Percentiles rank a stretch among this genome's conserved stretches.
Conservation (phyloP, 2,329 filamentous ascomycete species). For the Ophioceras dolichostomum region DNA sequence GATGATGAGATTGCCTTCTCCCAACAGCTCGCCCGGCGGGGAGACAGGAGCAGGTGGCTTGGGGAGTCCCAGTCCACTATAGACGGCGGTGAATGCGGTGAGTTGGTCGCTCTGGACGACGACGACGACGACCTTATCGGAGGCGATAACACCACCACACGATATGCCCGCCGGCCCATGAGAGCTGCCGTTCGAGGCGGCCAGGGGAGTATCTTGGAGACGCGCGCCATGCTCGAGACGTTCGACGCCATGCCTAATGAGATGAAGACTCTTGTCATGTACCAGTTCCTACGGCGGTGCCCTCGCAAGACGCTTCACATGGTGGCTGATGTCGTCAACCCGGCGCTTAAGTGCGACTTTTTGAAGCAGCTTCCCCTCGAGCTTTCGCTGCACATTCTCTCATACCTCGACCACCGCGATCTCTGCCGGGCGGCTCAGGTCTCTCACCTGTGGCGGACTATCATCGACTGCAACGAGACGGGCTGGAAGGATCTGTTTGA, state of each 20-base stretch:
- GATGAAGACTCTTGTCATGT: constrained; percentile 94
- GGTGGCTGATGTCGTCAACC: constrained; percentile 83
- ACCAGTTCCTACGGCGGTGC: constrained; percentile 81
- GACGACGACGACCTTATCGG: no score
- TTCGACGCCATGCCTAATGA: constrained; percentile 87
- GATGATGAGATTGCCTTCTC: constrained; percentile 23
- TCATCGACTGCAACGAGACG: constrained; percentile 86
- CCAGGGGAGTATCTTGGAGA: constrained; percentile 52
- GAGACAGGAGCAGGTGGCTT: constrained; percentile 15
- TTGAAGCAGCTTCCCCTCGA: constrained; percentile 73
- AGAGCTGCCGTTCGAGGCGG: constrained; percentile 7
- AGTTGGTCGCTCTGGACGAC: no score
- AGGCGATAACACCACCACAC: no score
- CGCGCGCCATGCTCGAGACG: constrained; percentile 74
- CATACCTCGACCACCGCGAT: constrained; percentile 74
- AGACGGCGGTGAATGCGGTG: no score
- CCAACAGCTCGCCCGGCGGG: constrained; percentile 19
- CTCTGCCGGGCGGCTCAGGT: constrained; percentile 87
- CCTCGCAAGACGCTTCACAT: constrained; percentile 80
- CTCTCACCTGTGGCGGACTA: constrained; percentile 83
- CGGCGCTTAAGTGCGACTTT: constrained; percentile 90
- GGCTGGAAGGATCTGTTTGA: constrained; percentile 93
- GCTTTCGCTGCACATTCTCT: constrained; percentile 75
- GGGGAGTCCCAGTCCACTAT: constrained; percentile 29
- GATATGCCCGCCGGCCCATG: constrained; percentile 5